Conservation (phyloP, 352 stramenopile genomes). For the Globisporangium carolinianum region DNA sequence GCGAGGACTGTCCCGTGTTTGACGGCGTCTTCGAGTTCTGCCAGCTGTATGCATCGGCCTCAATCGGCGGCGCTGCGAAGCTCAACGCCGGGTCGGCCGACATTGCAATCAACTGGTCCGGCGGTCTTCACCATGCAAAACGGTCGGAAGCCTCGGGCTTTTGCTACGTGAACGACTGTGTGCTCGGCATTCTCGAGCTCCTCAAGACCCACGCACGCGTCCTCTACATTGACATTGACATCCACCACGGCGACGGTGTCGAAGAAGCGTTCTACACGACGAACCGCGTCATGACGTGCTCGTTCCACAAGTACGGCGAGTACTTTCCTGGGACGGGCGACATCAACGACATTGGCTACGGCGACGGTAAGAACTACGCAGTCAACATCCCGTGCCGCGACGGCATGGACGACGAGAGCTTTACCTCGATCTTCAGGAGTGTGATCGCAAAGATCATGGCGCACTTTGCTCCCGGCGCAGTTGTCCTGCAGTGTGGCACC, state of each 20-base stretch:
- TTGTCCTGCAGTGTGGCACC: conserved; percentile 97
- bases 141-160: conserved; percentile 98
- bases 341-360: conserved; percentile 78
- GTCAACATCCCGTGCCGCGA: conserved; percentile 98
- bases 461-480: conserved; percentile 91
- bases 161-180: conserved; percentile 99
- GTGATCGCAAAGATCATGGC: conserved; percentile 98
- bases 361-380: conserved; percentile 95
- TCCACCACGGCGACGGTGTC: conserved; percentile 98
- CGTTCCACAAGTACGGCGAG: conserved; percentile 99
- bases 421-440: conserved; percentile 82
- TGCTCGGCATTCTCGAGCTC: conserved; percentile 97
- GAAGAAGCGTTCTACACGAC: conserved; percentile 99
- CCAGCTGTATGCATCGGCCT: conserved; percentile 96
- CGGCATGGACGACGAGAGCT: conserved; percentile 98
- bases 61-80: conserved; percentile 94
- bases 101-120: conserved; percentile 99
- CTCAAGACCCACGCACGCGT: conserved; percentile 97
- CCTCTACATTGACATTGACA: conserved; percentile 99
- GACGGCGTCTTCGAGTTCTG: conserved; percentile 99
- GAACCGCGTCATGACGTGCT: conserved; percentile 97
- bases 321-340: conserved; percentile 97
- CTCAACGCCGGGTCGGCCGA: conserved; percentile 95
- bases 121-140: conserved; percentile 98
- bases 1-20: conserved; percentile 99